Conservation (phyloP, 202 grass and related monocot genomes). For the Cymbopogon flexuosus region DNA sequence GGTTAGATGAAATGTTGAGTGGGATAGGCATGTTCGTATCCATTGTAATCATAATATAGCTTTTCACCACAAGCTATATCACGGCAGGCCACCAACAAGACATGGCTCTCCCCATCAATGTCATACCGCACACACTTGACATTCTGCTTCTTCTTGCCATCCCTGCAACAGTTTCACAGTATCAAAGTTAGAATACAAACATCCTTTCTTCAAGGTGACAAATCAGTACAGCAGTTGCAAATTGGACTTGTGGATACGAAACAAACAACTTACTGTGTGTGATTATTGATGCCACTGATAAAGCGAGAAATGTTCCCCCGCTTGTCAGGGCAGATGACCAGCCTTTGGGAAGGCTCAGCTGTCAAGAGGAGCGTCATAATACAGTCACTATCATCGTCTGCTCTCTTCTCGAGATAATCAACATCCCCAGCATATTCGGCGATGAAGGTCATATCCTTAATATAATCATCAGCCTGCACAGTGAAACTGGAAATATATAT, state of each 20-base stretch:
- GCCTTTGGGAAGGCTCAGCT: constrained; percentile 49
- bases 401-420: constrained; percentile 68
- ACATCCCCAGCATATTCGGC: constrained; percentile 79
- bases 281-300: constrained; percentile 91
- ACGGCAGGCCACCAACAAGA: constrained; percentile 72
- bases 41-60: constrained; percentile 94
- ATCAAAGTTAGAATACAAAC: neutral
- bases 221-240: neutral
- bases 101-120: constrained; percentile 77
- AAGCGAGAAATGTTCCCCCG: constrained; percentile 83
- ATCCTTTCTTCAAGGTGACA: constrained; percentile 8
- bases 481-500: constrained; percentile 61
- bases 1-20: constrained; percentile 83
- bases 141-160: constrained; percentile 82
- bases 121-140: constrained; percentile 83
- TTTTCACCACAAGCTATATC: constrained; percentile 80
- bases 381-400: constrained; percentile 67
- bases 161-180: constrained; percentile 50
- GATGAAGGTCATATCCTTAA: constrained; percentile 86
- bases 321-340: constrained; percentile 75
- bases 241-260: neutral
- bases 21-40: constrained; percentile 70
- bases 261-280: constrained; percentile 58
- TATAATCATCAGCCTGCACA: constrained; percentile 68
- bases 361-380: constrained; percentile 77